Percentiles rank a stretch among this genome's conserved stretches.
Evolutionary conservation across 257 asterid genomes (phyloP).

Genomic region (Penstemon davidsonii): DNA sequence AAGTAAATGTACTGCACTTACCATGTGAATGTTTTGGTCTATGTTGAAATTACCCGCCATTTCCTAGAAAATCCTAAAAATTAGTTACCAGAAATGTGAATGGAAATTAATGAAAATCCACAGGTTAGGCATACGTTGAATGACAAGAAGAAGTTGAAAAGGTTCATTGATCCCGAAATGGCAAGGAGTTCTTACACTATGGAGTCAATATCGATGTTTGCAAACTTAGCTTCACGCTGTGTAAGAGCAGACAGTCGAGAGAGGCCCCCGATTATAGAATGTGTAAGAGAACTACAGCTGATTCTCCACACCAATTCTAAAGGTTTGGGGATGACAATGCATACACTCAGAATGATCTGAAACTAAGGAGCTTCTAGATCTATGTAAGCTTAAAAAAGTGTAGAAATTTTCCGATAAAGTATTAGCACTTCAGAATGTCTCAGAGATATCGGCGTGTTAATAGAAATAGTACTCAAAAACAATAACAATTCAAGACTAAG

Average conservation of each 20-base stretch:
- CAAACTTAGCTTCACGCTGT: conserved; percentile 84
- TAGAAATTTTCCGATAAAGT: conserved; percentile 21
- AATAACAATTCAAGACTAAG: conserved; percentile 21
- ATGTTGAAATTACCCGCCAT: no score
- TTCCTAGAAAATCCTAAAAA: conserved; percentile 15
- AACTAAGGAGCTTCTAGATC: conserved; percentile 11
- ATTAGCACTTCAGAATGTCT: conserved; percentile 18
- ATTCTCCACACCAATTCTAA: conserved; percentile 59
- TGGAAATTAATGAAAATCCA: conserved; percentile 24
- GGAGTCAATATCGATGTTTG: conserved; percentile 84
- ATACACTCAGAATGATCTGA: conserved; percentile 70
- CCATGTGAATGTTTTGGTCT: no score
- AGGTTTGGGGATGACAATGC: conserved; percentile 70
- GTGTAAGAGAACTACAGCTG: conserved; percentile 72
- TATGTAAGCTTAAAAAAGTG: background rate
- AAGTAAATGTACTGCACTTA: no score
- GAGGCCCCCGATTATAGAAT: conserved; percentile 83
- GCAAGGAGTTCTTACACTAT: conserved; percentile 77
- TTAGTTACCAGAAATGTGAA: conserved; percentile 18
- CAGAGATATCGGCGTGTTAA: conserved; percentile 19
- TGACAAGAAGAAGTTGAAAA: conserved; percentile 82
- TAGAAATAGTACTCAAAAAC: conserved; percentile 15
- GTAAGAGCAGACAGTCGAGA: conserved; percentile 72
- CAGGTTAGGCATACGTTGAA: conserved; percentile 83
- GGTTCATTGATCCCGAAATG: conserved; percentile 83